Conservation (phyloP, 768 basidiomycete genomes). For the Trametes punicea region DNA sequence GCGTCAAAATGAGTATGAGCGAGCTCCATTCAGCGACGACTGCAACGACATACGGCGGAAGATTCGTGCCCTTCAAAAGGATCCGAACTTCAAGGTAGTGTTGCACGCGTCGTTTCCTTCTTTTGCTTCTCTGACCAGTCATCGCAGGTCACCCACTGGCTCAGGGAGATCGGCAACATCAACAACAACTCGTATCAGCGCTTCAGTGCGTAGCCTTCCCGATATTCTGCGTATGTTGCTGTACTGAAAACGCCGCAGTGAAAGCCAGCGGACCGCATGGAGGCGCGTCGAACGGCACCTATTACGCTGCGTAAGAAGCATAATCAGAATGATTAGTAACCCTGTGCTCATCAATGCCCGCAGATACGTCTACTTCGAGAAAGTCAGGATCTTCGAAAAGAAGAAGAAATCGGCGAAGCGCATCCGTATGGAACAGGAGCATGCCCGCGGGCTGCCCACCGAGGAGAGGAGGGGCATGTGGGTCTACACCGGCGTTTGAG, state of each 20-base stretch:
- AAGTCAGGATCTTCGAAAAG: constrained; percentile 42
- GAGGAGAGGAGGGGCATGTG: constrained; percentile 18
- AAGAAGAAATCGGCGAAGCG: constrained; percentile 46
- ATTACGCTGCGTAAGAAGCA: constrained; percentile 40
- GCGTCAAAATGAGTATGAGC: background rate
- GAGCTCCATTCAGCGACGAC: constrained; percentile 34
- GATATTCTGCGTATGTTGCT: no score
- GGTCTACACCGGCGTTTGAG: no score
- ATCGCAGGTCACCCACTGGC: constrained; percentile 41
- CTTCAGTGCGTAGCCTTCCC: constrained; percentile 38
- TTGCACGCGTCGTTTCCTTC: no score
- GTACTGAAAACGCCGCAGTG: constrained; percentile 32
- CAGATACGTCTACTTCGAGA: constrained; percentile 50
- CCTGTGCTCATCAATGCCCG: background rate
- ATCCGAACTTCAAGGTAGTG: constrained; percentile 40
- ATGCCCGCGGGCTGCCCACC: constrained; percentile 19
- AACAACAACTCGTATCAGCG: constrained; percentile 44
- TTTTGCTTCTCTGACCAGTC: background rate
- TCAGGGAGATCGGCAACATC: constrained; percentile 43
- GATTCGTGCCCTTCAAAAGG: constrained; percentile 40
- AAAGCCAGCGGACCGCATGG: constrained; percentile 38
- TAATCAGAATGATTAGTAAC: background rate
- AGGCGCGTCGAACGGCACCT: constrained; percentile 44
- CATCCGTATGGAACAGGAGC: constrained; percentile 32
- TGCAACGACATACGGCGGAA: constrained; percentile 46